Evolutionary conservation across 192 early-diverging fungal genomes (phyloP), one percentile per base, ranked within the genome.

Genomic region (Rhizophagus sp.): DNA sequence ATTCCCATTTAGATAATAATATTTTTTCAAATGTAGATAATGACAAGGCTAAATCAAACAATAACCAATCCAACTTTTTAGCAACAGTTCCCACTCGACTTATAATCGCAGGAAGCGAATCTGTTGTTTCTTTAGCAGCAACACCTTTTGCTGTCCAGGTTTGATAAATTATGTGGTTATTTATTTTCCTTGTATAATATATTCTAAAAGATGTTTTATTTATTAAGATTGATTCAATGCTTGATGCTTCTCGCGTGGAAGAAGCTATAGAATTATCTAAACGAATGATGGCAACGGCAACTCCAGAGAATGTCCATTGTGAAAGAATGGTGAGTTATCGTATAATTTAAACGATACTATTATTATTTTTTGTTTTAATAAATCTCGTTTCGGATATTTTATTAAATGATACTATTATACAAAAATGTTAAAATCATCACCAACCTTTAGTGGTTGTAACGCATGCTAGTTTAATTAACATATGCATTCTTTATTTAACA

Each of bases 241-340:
- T 96, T 25, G 89, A 93, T 30, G 36, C 82, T 19, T 81, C 85
- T 17, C 83, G 81, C 39, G 79, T 96, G 1, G 90, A 92, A 62
- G 88, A 89, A 63, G 94, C 91, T 8, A 67, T 96, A 22, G 77
- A 84, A 34, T 79, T 91, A 27, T 88, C 90, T 0, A 92, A 94
- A 69, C 84, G 88, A 27, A 79, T 87, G 2, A 62, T 57, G 12
- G 73, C 81, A 3, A 86, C 84, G 2, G 86, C 90, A 33, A 84
- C 86, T 0, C 71, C 81, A 1, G 86, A 87, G 70, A 87, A 88
- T 73, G 80, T 84, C 12, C 86, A 88, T 70, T 78, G 82, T 41
- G 82, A 89, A 64, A 81, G 85, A 66, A 74, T 92, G 78, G 87
- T 87, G 69, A 80, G 68, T 49, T 72, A 50, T 19, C 12, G 36